Evolutionary conservation across 2,329 filamentous ascomycete genomes (phyloP).

Genomic region (Thielaviopsis musarum): DNA sequence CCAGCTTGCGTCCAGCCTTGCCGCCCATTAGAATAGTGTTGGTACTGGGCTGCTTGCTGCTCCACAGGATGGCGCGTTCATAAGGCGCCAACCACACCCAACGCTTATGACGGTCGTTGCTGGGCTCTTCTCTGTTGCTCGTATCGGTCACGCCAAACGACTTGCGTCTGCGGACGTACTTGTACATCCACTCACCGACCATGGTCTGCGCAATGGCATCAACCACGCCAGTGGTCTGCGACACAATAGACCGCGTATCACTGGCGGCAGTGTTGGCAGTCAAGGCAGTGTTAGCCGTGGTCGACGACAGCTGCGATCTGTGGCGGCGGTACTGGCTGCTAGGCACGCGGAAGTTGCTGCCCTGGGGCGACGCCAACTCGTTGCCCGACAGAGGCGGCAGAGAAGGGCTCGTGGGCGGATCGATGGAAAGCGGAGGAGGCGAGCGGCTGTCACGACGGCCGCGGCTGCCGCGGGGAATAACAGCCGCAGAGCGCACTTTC

Average conservation of each 20-base stretch:
- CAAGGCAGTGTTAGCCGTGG: slow-evolving; percentile 32
- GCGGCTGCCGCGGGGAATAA: slow-evolving; percentile 41
- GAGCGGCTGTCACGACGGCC: slow-evolving; percentile 37
- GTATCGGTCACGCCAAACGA: slow-evolving; percentile 69
- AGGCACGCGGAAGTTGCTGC: slow-evolving; percentile 15
- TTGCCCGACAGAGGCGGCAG: slow-evolving; percentile 54
- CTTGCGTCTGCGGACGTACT: slow-evolving; percentile 73
- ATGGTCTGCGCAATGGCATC: slow-evolving; percentile 96
- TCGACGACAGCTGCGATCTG: slow-evolving; percentile 43
- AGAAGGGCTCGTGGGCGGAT: slow-evolving; percentile 50
- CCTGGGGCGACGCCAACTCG: slow-evolving; percentile 46
- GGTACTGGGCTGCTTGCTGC: slow-evolving; percentile 85
- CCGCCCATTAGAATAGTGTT: slow-evolving; percentile 68
- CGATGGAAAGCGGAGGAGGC: slow-evolving; percentile 46
- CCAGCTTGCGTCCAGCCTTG: slow-evolving; percentile 87
- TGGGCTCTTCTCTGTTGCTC: slow-evolving; percentile 49
- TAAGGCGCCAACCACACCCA: slow-evolving; percentile 99
- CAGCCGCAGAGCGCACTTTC: slow-evolving; percentile 71
- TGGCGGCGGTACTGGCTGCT: slow-evolving; percentile 28
- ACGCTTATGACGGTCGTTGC: slow-evolving; percentile 73
- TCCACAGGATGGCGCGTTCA: slow-evolving; percentile 92
- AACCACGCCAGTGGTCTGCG: slow-evolving; percentile 64
- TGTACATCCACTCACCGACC: slow-evolving; percentile 96
- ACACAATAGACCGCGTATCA: slow-evolving; percentile 30
- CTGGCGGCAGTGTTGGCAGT: slow-evolving; percentile 23